These are phyloP conservation scores for Furcasterigmium furcatum DNA, from an alignment of 2,329 filamentous ascomycete species.

Conservation along the genomic window DNA sequence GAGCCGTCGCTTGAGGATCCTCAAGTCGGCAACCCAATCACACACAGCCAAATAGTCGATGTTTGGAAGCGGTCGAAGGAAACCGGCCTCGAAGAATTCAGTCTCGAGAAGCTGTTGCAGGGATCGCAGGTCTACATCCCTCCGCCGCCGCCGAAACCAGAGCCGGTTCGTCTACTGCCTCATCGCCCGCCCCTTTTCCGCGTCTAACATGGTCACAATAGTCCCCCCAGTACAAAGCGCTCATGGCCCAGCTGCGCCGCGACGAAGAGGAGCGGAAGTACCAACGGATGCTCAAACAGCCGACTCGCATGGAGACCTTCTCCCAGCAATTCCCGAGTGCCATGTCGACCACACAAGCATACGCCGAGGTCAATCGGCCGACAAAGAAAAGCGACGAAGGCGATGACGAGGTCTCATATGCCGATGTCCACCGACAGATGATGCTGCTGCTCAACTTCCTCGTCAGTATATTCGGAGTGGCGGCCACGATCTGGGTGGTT, in stretches of 20 bases:
- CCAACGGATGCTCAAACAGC: conserved; percentile 71
- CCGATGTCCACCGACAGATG: conserved; percentile 76
- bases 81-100: conserved; percentile 29
- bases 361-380: conserved; percentile 51
- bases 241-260: conserved; percentile 81
- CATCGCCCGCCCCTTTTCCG: conserved; percentile 3
- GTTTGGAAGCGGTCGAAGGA: conserved; percentile 52
- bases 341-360: conserved; percentile 46
- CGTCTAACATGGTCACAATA: conserved; percentile 30
- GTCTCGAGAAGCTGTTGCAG: conserved; percentile 67
- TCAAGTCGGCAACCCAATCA: conserved; percentile 63
- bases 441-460: conserved; percentile 87
- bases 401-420: conserved; percentile 64
- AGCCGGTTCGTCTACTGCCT: conserved; percentile 56
- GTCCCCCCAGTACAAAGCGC: conserved; percentile 77
- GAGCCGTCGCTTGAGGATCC: conserved; percentile 50
- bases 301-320: conserved; percentile 53
- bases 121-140: conserved; percentile 71
- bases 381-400: conserved; percentile 42
- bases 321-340: conserved; percentile 52
- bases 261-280: conserved; percentile 83
- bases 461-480: conserved; percentile 78
- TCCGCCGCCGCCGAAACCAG: conserved; percentile 76
- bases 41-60: conserved; percentile 65
- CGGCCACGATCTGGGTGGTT: conserved; percentile 73